A percentile compares a stretch with the other conserved stretches of the same genome.
phyloP scores from a whole-genome alignment of 106 monocot species.

The Xerophyta viscosa region DNA sequence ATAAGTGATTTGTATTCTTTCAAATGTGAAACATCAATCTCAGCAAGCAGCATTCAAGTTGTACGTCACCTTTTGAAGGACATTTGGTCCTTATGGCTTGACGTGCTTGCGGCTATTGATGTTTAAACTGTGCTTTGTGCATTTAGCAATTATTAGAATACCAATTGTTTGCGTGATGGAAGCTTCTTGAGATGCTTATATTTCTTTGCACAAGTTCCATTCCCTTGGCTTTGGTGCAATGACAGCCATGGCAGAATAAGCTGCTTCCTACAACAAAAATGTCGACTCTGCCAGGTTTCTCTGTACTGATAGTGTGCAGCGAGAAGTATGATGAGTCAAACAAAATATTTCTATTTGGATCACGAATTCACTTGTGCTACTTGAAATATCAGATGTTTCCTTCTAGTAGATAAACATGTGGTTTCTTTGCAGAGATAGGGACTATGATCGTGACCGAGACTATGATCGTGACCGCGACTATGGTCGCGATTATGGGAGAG shows the following conservation, averaged over 20 bases:
- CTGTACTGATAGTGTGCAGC: constrained; percentile 73
- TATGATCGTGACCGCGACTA: constrained; percentile 43
- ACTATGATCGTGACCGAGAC: constrained; percentile 27
- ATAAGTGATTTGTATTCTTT: no score
- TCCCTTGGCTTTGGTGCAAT: constrained; percentile 27
- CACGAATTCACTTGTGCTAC: background rate
- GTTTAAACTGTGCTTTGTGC: no score
- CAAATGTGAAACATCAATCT: no score
- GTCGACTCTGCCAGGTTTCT: constrained; percentile 62
- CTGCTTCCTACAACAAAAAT: constrained; percentile 45
- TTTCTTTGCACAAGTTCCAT: constrained; percentile 6
- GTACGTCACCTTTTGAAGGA: no score
- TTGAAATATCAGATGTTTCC: no score
- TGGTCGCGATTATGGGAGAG: constrained; percentile 27
- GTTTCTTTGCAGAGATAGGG: background rate
- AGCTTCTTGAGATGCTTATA: no score
- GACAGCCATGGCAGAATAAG: constrained; percentile 28
- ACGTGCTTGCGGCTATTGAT: no score
- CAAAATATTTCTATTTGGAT: background rate
- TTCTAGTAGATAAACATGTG: no score
- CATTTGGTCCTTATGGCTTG: no score
- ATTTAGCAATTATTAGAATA: no score
- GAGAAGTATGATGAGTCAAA: constrained; percentile 63
- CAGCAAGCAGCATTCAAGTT: no score
- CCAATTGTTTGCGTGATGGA: no score